Base-by-base conservation (phyloP, 768 basidiomycete genomes). In the Glaciozyma antarctica region DNA sequence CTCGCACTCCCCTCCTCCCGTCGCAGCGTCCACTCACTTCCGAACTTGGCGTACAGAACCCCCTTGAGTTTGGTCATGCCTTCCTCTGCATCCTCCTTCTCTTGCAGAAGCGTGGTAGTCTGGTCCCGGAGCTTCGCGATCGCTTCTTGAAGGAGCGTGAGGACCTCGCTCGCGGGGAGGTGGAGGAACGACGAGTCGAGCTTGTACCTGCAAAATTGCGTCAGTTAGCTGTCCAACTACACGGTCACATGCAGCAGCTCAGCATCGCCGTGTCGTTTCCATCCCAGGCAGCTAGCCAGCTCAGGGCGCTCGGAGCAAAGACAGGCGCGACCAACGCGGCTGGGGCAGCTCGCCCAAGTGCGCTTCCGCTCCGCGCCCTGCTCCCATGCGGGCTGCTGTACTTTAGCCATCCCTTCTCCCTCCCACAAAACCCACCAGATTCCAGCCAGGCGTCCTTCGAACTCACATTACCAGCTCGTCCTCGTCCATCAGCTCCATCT, bases 131-230 rank as follows among this genome's bases (percentile, higher is more conserved):
- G 44, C 56, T 63, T 60, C 3, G 30, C 61, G 21, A 70, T 61
- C 21, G n/a, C 19, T 3, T 60, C 44, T 52, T 62, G 58, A 0
- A 70, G 47, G 26, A 65, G 63, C n/a, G 45, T 49, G 26, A 67
- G 66, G 6, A 77, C 78, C 30, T 71, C 71, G 19, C 61, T 45
- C 15, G 77, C 68, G 5, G 73, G 66, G n/a, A 79, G 72, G 60
- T 76, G 73, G 28, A 79, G 72, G 70, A 79, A 79, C 0, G 77
- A 73, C 41, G 78, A 75, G 60, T 77, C 78, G 28, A 77, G 68
- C 61, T 77, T 77, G 74, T 79, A 79, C 58, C 75, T 75, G 66
- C 21, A 7, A 3, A 17, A 26, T 9, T 24, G n/a, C n/a, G 49
- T n/a, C n/a, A 24, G 49, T 26, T 5, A 51, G 49, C 49, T 2